Base-by-base conservation (phyloP, 805 yeast genomes). In the Cyberlindnera mycetangii region DNA sequence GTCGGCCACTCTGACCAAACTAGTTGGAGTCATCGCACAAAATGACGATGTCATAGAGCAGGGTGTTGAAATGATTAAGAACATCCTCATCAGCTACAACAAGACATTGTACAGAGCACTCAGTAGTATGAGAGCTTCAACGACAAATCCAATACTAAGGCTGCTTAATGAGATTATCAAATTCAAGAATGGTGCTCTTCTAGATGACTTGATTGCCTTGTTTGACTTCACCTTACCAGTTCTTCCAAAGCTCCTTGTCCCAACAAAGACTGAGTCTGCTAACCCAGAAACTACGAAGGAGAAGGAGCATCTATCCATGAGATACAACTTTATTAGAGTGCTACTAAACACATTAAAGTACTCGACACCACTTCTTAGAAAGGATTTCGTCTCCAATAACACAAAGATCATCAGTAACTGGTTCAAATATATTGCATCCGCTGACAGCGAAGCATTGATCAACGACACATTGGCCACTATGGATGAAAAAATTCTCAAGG, bases 81-180 rank as follows among this genome's bases (percentile, higher is more conserved):
- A 74, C 12, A 65, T 89, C 3, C 60, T 89, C 9, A 66, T 71
- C 1, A 73, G 71, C 37, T 78, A 85, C 58, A 60, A 75, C 34
- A 85, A 83, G 53, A 74, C 80, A 7, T 66, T 89, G 3, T 86
- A 85, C 62, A 70, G 95, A 53, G 81, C 85, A 15, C 66, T 89
- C 32, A 76, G 74, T 48, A 74, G 78, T 42, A 63, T 72, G 49
- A 76, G 81, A 50, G 78, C 85, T 0, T 69, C 77, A 1, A 58
- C 74, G 1, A 79, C 90, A 0, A 79, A 76, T 42, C 85, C 93
- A 1, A 72, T 75, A 3, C 60, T 89, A n/a, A 62, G 75, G 34
- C 55, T 89, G 9, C 61, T 92, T 51, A 67, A 65, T 16, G 74
- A 75, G 37, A 68, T 84, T 21, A 71, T 79, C 5, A 50, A 61